A percentile compares a stretch with the other conserved stretches of the same genome.
Evolutionary conservation across 2,329 filamentous ascomycete species (phyloP).

Genomic region (Ceratocystiopsis minuta): DNA sequence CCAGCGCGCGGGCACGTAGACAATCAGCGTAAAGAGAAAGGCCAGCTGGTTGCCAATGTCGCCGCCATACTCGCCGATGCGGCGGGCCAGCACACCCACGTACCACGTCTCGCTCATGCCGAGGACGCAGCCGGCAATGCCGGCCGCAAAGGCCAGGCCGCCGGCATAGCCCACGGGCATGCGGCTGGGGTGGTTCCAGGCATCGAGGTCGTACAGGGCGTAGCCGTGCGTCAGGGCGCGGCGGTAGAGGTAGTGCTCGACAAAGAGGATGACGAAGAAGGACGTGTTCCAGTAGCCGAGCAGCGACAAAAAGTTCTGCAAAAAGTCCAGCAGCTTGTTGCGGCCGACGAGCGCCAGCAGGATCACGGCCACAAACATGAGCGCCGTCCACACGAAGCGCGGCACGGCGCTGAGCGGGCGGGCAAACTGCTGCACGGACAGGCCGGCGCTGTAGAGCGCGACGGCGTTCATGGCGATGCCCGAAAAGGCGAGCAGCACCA

Average conservation of each 20-base stretch:
- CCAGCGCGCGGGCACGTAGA: conserved; percentile 28
- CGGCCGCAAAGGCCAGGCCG: conserved; percentile 23
- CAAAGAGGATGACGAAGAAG: conserved; percentile 28
- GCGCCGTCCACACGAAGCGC: conserved; percentile 27
- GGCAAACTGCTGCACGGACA: conserved; percentile 23
- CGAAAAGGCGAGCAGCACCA: conserved; percentile 37
- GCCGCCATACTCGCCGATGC: conserved; percentile 26
- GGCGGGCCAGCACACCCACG: conserved; percentile 24
- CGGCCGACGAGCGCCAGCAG: conserved; percentile 25
- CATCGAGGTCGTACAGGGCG: conserved; percentile 28
- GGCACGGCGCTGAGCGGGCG: conserved; percentile 24
- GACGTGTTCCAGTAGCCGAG: conserved; percentile 32
- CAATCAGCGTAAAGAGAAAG: conserved; percentile 27
- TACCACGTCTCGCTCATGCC: conserved; percentile 43
- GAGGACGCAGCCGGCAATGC: conserved; percentile 30
- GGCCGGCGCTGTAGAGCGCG: conserved; percentile 21
- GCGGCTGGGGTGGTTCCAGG: conserved; percentile 25
- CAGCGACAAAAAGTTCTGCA: conserved; percentile 28
- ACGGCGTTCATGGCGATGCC: conserved; percentile 29
- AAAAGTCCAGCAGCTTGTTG: conserved; percentile 23
- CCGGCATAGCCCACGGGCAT: conserved; percentile 27
- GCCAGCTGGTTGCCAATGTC: conserved; percentile 35
- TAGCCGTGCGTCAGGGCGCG: conserved; percentile 15
- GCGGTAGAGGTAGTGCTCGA: conserved; percentile 31
- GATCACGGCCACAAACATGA: conserved; percentile 27